These are phyloP conservation scores for Saksenaea oblongispora DNA, from an alignment of 371 early-diverging fungal genomes.

Conservation along the genomic window DNA sequence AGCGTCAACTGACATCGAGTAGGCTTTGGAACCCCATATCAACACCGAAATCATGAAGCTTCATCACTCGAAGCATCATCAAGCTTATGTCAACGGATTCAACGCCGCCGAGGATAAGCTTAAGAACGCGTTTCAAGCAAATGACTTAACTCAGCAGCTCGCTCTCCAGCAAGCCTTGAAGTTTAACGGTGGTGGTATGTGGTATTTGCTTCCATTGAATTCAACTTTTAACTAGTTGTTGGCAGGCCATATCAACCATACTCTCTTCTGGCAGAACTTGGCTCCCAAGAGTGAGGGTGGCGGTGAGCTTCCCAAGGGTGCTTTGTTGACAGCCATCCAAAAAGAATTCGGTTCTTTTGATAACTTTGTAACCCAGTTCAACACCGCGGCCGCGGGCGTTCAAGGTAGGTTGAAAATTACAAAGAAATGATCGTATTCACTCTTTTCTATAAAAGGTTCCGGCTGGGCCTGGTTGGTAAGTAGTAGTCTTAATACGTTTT, in stretches of 20 bases:
- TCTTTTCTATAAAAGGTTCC: slow-evolving; percentile 58
- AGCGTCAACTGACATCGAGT: slow-evolving; percentile 7
- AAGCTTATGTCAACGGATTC: slow-evolving; percentile 64
- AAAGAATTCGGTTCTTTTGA: slow-evolving; percentile 90
- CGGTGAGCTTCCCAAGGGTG: slow-evolving; percentile 71
- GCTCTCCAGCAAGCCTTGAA: slow-evolving; percentile 81
- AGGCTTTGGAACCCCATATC: slow-evolving; percentile 94
- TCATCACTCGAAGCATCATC: slow-evolving; percentile 98
- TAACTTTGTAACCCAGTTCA: slow-evolving; percentile 80
- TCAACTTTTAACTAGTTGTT: not conserved
- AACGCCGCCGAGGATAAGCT: slow-evolving; percentile 73
- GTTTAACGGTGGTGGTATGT: slow-evolving; percentile 93
- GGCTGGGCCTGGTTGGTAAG: slow-evolving; percentile 98
- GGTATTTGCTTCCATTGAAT: not conserved
- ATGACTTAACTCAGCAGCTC: slow-evolving; percentile 74
- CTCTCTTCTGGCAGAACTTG: slow-evolving; percentile 95
- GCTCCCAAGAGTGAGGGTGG: slow-evolving; percentile 80
- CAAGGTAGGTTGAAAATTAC: slow-evolving; percentile 58
- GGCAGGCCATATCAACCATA: slow-evolving; percentile 95
- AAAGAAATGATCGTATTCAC: not conserved
- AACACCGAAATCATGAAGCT: slow-evolving; percentile 94
- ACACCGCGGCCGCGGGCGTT: slow-evolving; percentile 80
- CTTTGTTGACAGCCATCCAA: slow-evolving; percentile 73
- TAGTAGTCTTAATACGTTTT: not conserved
- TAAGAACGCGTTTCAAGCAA: slow-evolving; percentile 64